phyloP scores from a whole-genome alignment of 1,284 basidiomycete genomes.

The Peniophora sp. region DNA sequence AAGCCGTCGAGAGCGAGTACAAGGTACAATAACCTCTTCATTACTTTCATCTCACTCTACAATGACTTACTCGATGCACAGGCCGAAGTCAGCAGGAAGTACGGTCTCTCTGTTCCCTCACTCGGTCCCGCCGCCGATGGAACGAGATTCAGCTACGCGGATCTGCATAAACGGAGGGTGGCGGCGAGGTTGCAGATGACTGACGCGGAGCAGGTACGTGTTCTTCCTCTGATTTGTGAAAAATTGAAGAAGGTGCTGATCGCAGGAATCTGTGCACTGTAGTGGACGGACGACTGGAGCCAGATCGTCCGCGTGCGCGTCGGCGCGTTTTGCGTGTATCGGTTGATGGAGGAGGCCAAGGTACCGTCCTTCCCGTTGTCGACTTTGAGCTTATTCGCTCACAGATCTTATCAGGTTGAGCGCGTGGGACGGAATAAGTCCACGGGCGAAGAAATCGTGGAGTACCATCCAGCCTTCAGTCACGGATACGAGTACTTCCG shows the following conservation, averaged over 20 bases:
- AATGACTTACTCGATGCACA: too few species aligned
- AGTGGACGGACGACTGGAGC: constrained; percentile 80
- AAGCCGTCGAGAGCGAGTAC: constrained; percentile 84
- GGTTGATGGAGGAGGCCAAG: constrained; percentile 77
- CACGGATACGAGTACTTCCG: constrained; percentile 92
- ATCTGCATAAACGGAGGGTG: constrained; percentile 50
- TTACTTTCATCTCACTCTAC: too few species aligned
- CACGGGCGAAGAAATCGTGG: constrained; percentile 54
- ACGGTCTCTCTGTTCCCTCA: constrained; percentile 48
- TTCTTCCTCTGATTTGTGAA: too few species aligned
- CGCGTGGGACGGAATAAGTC: constrained; percentile 50
- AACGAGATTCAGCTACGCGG: constrained; percentile 41
- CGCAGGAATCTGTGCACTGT: too few species aligned
- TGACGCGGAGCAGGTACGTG: constrained; percentile 38
- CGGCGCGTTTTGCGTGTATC: constrained; percentile 80
- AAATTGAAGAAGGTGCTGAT: too few species aligned
- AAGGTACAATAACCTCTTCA: constrained; percentile 25
- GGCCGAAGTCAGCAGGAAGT: constrained; percentile 68
- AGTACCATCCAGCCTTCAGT: constrained; percentile 88
- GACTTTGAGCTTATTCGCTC: too few species aligned
- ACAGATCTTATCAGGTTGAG: constrained; percentile 8
- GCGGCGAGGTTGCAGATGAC: constrained; percentile 59
- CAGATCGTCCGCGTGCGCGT: constrained; percentile 71
- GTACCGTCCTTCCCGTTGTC: too few species aligned
- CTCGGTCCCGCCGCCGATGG: constrained; percentile 18